phyloP scores from a whole-genome alignment of 1,284 basidiomycete genomes.

The Sutorius eximius region DNA sequence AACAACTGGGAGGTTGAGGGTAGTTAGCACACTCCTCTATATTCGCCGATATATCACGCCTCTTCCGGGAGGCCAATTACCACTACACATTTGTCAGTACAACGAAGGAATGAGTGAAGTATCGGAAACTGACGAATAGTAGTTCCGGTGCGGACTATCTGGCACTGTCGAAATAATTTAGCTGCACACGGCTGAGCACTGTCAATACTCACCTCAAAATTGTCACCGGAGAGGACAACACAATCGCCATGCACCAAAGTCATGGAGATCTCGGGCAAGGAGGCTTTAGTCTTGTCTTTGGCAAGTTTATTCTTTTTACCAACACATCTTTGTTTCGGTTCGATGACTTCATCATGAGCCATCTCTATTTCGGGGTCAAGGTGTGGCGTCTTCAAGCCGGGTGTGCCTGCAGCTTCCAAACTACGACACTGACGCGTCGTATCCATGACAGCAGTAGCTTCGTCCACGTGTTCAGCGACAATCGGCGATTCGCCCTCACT shows the following conservation, averaged over 20 bases:
- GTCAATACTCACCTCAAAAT: slow-evolving; percentile 49
- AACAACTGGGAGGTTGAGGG: neutral
- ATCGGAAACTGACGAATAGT: slow-evolving; percentile 30
- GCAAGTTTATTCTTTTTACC: slow-evolving; percentile 18
- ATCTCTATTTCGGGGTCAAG: neutral
- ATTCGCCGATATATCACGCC: slow-evolving; percentile 4
- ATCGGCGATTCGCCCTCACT: slow-evolving; percentile 1
- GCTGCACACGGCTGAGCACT: neutral
- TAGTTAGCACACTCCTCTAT: neutral
- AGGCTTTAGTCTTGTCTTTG: slow-evolving; percentile 19
- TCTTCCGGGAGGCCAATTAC: slow-evolving; percentile 25
- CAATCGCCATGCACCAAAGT: slow-evolving; percentile 61
- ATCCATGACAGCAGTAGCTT: slow-evolving; percentile 4
- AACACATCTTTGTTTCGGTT: slow-evolving; percentile 3
- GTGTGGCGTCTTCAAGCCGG: neutral
- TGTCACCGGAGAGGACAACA: slow-evolving; percentile 48
- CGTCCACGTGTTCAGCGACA: slow-evolving; percentile 2
- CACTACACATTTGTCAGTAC: slow-evolving; percentile 22
- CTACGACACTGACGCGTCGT: neutral
- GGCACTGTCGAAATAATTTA: slow-evolving; percentile 24
- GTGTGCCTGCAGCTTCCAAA: neutral
- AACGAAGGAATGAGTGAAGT: neutral
- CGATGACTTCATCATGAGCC: slow-evolving; percentile 1
- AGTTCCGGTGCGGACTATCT: slow-evolving; percentile 34
- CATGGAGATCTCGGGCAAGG: slow-evolving; percentile 36